These are phyloP conservation scores for Cystobasidium pallidum DNA, from an alignment of 1,284 basidiomycete species.

Conservation along the genomic window DNA sequence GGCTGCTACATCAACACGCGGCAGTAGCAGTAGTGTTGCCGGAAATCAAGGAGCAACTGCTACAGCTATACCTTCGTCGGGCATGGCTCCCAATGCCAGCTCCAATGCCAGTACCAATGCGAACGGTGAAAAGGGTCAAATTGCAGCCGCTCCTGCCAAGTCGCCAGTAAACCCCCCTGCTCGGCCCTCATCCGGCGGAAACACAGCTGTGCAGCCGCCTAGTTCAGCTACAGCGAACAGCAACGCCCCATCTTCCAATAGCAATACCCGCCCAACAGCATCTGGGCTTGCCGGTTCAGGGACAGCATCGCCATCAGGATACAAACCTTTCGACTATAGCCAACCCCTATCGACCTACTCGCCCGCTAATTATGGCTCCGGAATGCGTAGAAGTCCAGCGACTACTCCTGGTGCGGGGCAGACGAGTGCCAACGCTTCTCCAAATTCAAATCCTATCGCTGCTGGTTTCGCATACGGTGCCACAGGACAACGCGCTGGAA, in stretches of 20 bases:
- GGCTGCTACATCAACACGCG: not conserved
- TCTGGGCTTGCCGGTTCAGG: not conserved
- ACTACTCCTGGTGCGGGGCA: conserved; percentile 1
- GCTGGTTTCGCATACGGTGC: conserved; percentile 29
- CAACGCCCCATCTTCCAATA: not conserved
- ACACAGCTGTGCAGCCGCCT: not conserved
- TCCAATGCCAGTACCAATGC: not conserved
- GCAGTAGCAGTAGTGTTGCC: not conserved
- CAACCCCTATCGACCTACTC: conserved; percentile 27
- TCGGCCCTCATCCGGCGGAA: not conserved
- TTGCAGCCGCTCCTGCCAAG: conserved; percentile 1
- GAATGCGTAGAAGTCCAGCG: conserved; percentile 9
- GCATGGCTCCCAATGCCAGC: not conserved
- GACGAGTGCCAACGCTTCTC: conserved; percentile 1
- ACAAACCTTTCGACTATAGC: conserved; percentile 36
- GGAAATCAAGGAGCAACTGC: not conserved
- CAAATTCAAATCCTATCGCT: conserved; percentile 28
- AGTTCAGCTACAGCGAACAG: not conserved
- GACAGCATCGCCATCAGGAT: conserved; percentile 19
- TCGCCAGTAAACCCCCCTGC: conserved; percentile 3
- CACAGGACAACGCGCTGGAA: conserved; percentile 14
- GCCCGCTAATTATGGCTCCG: conserved; percentile 14
- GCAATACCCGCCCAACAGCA: conserved; percentile 7
- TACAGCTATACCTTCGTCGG: not conserved
- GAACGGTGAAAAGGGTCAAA: not conserved